Percentiles rank a stretch among this genome's conserved stretches.
phyloP scores from a whole-genome alignment of 2,329 filamentous ascomycete genomes.

The Curvularia verruculosa region DNA sequence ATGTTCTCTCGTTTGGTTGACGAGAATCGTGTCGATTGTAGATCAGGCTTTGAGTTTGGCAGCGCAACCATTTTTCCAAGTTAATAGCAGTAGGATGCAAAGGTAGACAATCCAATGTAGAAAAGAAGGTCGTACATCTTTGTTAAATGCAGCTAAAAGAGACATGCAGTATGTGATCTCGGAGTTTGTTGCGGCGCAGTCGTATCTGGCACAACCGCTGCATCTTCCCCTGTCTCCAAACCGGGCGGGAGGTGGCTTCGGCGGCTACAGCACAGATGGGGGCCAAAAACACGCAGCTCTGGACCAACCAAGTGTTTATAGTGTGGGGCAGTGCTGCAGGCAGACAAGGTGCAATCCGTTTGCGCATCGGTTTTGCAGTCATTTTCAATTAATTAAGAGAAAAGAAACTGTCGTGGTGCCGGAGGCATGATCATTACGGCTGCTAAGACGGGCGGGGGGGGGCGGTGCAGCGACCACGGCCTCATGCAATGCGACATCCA shows the following conservation, averaged over 20 bases:
- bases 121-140: slow-evolving; percentile 1
- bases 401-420: neutral
- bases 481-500: neutral
- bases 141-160: slow-evolving; percentile 7
- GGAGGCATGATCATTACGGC: slow-evolving; percentile 1
- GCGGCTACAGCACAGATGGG: slow-evolving; percentile 12
- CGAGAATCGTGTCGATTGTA: neutral
- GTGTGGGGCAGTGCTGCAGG: slow-evolving; percentile 10
- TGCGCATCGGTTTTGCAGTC: slow-evolving; percentile 6
- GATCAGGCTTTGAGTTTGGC: slow-evolving; percentile 4
- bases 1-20: slow-evolving; percentile 4
- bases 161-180: slow-evolving; percentile 7
- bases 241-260: slow-evolving; percentile 11
- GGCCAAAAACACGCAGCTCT: neutral
- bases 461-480: neutral
- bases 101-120: neutral
- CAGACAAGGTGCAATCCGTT: slow-evolving; percentile 6
- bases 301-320: slow-evolving; percentile 12
- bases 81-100: slow-evolving; percentile 1
- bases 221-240: slow-evolving; percentile 3
- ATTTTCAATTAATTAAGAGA: neutral
- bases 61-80: slow-evolving; percentile 10
- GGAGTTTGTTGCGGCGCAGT: slow-evolving; percentile 17
- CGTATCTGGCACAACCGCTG: slow-evolving; percentile 2
- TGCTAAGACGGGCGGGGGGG: neutral